Conservation (phyloP, 1,284 basidiomycete genomes). For the Trametes versicolor region DNA sequence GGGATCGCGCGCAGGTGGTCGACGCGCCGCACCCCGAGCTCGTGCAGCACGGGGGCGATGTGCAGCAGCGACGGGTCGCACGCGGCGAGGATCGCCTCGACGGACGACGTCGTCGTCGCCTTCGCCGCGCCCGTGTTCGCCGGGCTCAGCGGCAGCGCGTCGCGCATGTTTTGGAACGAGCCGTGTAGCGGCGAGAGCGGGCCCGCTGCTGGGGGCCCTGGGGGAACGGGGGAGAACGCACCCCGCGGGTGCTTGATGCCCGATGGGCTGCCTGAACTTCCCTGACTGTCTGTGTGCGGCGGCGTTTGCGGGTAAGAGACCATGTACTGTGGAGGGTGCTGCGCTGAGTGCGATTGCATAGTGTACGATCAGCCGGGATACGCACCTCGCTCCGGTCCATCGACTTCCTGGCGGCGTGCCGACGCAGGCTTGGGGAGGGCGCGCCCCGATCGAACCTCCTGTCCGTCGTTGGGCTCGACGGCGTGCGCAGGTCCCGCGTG, state of each 20-base stretch:
- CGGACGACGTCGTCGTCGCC: conserved; percentile 49
- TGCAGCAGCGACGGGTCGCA: conserved; percentile 70
- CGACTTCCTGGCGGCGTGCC: conserved; percentile 33
- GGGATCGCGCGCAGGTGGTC: conserved; percentile 70
- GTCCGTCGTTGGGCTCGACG: conserved; percentile 33
- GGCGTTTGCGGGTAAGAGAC: conserved; percentile 44
- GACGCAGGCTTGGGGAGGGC: conserved; percentile 35
- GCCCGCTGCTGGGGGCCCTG: conserved; percentile 6
- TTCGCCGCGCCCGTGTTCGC: conserved; percentile 29
- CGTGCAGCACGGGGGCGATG: conserved; percentile 61
- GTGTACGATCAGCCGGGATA: neutral
- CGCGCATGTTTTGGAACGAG: conserved; percentile 25
- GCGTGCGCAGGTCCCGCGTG: conserved; percentile 23
- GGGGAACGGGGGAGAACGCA: conserved; percentile 3
- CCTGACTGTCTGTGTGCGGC: conserved; percentile 40
- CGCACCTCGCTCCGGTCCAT: conserved; percentile 38
- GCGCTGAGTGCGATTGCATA: neutral
- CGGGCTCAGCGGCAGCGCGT: conserved; percentile 13
- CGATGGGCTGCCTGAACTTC: conserved; percentile 39
- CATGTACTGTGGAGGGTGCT: conserved; percentile 36
- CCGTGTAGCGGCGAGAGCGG: conserved; percentile 27
- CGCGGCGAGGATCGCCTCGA: conserved; percentile 60
- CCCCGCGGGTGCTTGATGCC: conserved; percentile 19
- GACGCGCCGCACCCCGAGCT: conserved; percentile 63
- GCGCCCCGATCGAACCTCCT: conserved; percentile 28